Percentiles rank a stretch among this genome's conserved stretches.
Evolutionary conservation across 2,329 filamentous ascomycete genomes (phyloP).

Genomic region (Xylariaceae sp.): DNA sequence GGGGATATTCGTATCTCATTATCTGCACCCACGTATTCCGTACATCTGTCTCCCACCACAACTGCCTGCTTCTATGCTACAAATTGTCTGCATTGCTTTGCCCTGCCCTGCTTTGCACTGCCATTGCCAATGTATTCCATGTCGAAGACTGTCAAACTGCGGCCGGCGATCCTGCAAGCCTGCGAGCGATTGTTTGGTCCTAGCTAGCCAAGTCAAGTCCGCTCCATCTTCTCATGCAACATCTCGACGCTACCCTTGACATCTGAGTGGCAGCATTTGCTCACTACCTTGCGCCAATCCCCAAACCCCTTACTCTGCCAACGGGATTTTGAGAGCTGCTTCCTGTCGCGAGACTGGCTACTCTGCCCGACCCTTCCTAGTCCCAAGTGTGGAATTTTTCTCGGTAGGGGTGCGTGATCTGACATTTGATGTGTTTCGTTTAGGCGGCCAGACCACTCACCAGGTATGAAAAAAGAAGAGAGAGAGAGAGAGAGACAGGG

Average conservation of each 20-base stretch:
- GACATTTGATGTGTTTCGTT: constrained; percentile 26
- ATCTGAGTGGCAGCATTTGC: not conserved
- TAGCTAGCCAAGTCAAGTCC: not conserved
- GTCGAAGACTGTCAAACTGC: not conserved
- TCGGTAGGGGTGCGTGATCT: constrained; percentile 24
- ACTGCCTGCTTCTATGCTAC: not conserved
- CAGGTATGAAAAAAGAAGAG: constrained; percentile 53
- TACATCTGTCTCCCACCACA: not conserved
- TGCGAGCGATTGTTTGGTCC: constrained; percentile 2
- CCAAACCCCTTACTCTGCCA: not conserved
- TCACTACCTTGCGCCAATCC: not conserved
- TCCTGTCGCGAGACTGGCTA: constrained; percentile 15
- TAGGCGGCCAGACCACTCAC: constrained; percentile 69
- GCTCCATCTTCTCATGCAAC: constrained; percentile 5
- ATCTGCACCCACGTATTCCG: not conserved
- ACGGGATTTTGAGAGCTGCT: not conserved
- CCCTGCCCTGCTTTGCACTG: not conserved
- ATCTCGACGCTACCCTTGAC: constrained; percentile 3
- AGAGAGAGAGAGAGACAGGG: constrained; percentile 1
- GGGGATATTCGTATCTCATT: constrained; percentile 2
- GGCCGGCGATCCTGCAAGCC: constrained; percentile 1
- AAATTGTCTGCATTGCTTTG: not conserved
- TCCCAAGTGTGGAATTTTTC: constrained; percentile 9
- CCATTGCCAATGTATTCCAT: not conserved
- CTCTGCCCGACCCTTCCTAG: constrained; percentile 15